Base-by-base conservation (phyloP, 2,329 filamentous ascomycete genomes). In the Verruconis gallopava region DNA sequence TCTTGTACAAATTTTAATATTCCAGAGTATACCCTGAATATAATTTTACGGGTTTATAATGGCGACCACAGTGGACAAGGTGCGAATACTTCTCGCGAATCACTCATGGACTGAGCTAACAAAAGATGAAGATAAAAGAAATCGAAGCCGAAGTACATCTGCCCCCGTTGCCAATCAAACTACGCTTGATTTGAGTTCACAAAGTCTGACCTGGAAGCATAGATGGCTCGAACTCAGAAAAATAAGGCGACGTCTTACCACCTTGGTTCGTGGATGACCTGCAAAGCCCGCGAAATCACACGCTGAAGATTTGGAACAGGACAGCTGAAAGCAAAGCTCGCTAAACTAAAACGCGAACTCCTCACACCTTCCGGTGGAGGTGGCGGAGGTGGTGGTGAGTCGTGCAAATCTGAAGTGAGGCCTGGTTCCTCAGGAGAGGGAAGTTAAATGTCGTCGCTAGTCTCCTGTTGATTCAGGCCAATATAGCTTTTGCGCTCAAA, bases 61-160 rank as follows among this genome's bases (percentile, higher is more conserved):
- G 91, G 73, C 89, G 73, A 96, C 89, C 47, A 96, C 89, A 33
- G 86, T 95, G 61, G 89, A 96, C 56, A 96, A 96, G 81, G 85
- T 84, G 60, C 52, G 73, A 55, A 28, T n/a, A n/a, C 35, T 37
- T 40, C 40, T 30, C n/a, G 25, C 6, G 25, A n/a, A 36, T 21
- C 15, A 17, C 33, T 30, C 40, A 37, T 13, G 3, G 14, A 6
- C 2, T 33, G 18, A 25, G 15, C 13, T 25, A 30, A 33, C 19
- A 42, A 20, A 37, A 11, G 14, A 48, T 53, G 60, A 57, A 91
- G 84, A 95, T 96, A 73, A 94, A 93, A 66, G 84, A 89, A 57
- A 84, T 95, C 65, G 89, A 95, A 82, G 67, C 81, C 69, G 89
- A 95, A 75, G 83, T 89, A 74, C 63, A 75, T 67, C 45, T 19